Evolutionary conservation across 2,329 filamentous ascomycete genomes (phyloP), one percentile per base, ranked within the genome.

Genomic region (Cryphonectria naterciae): DNA sequence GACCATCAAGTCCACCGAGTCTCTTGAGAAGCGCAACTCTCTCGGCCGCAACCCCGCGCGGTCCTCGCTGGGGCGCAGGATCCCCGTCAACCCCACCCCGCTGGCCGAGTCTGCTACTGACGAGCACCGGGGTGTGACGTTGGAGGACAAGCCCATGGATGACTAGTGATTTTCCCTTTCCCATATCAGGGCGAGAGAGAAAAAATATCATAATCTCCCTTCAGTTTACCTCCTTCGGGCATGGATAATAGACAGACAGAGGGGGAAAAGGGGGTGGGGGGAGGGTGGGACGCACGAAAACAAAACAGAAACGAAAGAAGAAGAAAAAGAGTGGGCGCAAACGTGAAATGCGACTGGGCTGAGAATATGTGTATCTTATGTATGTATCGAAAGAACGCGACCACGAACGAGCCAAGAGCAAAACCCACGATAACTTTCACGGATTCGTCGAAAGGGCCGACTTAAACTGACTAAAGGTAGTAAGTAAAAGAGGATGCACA

Each of bases 111-210:
- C 76, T 32, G 73, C 74, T 35, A 74, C 73, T 37, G 71, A 73
- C 32, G 75, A 75, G 63, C 73, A 77, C 72, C 79, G 82, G 72
- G 88, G 90, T 8, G 91, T 94, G 58, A 91, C 89, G 75, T 83
- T 94, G 77, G 89, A 89, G 77, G 92, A 94, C 79, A 90, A 88
- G 80, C 90, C 92, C n/a, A 93, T 94, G 90, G 91, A 93, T 81
- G 91, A 93, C 80, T 93, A 81, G 78, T 72, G 71, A 70, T 49
- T 19, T 22, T 32, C 11, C 41, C 37, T 7, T 11, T 37, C 37
- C 28, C 43, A 28, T 52, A 7, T 22, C 60, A 37, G 39, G 62
- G 58, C 15, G 32, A 32, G 32, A 32, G 4, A 4, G 4, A 32
- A 3, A 4, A 32, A 32, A 5, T 22, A 22, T 8, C 43, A 37